phyloP scores from a whole-genome alignment of 768 basidiomycete species.

The Leccinum incarnatum region DNA sequence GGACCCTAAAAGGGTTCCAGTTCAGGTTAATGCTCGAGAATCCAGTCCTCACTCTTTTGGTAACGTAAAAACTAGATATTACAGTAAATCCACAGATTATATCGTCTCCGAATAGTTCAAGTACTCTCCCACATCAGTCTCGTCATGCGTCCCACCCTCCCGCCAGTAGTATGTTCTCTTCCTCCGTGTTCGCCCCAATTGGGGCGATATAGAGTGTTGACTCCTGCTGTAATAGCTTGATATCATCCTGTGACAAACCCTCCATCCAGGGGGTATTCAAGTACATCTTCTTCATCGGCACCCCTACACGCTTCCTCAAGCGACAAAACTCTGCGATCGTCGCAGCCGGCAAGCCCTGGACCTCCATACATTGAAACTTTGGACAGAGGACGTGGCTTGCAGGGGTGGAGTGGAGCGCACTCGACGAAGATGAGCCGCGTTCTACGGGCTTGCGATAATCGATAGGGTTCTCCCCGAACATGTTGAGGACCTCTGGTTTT shows the following conservation, averaged over 20 bases:
- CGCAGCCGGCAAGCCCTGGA: slow-evolving; percentile 35
- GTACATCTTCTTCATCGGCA: slow-evolving; percentile 53
- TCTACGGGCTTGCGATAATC: slow-evolving; percentile 17
- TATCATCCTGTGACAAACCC: slow-evolving; percentile 17
- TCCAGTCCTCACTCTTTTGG: no score
- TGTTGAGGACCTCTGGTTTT: slow-evolving; percentile 40
- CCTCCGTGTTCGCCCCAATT: slow-evolving; percentile 41
- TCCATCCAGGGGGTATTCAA: slow-evolving; percentile 34
- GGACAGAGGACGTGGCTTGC: slow-evolving; percentile 39
- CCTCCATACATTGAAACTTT: slow-evolving; percentile 45
- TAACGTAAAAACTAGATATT: background rate
- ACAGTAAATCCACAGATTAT: slow-evolving; percentile 11
- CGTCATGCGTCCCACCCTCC: slow-evolving; percentile 15
- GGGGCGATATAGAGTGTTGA: slow-evolving; percentile 28
- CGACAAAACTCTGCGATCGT: slow-evolving; percentile 37
- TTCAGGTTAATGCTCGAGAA: no score
- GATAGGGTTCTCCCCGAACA: slow-evolving; percentile 45
- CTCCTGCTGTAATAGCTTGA: slow-evolving; percentile 28
- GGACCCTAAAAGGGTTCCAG: no score
- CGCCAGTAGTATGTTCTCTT: slow-evolving; percentile 40
- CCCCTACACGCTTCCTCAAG: slow-evolving; percentile 37
- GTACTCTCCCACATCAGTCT: background rate
- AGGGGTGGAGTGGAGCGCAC: background rate
- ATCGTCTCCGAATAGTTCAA: slow-evolving; percentile 1
- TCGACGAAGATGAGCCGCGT: background rate